These are phyloP conservation scores for Ilex asprella DNA, from an alignment of 257 asterid genomes.

Conservation along the genomic window DNA sequence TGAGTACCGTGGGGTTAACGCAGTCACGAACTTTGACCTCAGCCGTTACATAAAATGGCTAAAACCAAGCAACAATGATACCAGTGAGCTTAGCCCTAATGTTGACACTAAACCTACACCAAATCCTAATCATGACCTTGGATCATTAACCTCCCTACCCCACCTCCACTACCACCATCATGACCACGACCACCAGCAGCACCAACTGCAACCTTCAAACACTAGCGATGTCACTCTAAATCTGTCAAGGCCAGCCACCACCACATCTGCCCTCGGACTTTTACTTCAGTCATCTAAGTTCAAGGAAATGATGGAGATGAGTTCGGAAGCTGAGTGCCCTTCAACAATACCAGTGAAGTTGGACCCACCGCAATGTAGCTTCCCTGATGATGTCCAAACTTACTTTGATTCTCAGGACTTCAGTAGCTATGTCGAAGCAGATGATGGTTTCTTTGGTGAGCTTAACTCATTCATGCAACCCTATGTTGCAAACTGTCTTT, in stretches of 20 bases:
- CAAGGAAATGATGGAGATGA: slow-evolving; percentile 85
- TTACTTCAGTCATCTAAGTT: slow-evolving; percentile 69
- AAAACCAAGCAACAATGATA: slow-evolving; percentile 30
- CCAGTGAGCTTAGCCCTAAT: not conserved
- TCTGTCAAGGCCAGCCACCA: slow-evolving; percentile 31
- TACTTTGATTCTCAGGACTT: slow-evolving; percentile 37
- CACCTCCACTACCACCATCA: slow-evolving; percentile 8
- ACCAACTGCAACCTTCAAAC: not conserved
- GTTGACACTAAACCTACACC: no score
- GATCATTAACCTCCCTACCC: slow-evolving; percentile 10
- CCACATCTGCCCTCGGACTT: slow-evolving; percentile 79
- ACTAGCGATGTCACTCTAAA: slow-evolving; percentile 6
- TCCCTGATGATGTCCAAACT: slow-evolving; percentile 50
- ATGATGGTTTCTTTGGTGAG: slow-evolving; percentile 52
- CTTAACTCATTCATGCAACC: slow-evolving; percentile 56
- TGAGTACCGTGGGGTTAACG: slow-evolving; percentile 76
- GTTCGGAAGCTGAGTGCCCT: slow-evolving; percentile 46
- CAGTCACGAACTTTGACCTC: slow-evolving; percentile 76
- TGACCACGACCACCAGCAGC: slow-evolving; percentile 13
- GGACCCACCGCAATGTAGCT: slow-evolving; percentile 40
- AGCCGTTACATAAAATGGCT: slow-evolving; percentile 87
- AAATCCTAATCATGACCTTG: slow-evolving; percentile 11
- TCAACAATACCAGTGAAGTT: slow-evolving; percentile 7
- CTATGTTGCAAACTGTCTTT: slow-evolving; percentile 50
- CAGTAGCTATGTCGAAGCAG: slow-evolving; percentile 34